Conservation (phyloP, 192 early-diverging fungal genomes). For the Coemansia sp. region DNA sequence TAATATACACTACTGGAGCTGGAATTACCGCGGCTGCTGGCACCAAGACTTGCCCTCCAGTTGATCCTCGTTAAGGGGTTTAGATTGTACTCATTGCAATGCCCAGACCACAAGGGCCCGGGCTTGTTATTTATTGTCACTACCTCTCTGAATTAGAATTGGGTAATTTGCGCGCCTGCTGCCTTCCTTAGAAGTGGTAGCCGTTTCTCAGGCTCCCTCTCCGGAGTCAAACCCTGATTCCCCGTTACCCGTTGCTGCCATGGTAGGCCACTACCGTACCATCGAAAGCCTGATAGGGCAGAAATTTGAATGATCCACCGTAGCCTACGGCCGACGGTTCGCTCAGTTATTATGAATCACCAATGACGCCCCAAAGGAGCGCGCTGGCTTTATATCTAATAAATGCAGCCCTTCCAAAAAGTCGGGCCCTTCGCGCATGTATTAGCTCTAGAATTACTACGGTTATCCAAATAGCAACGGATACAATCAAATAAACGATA, state of each 20-base stretch:
- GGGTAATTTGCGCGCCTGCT: constrained; percentile 61
- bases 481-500: constrained; percentile 82
- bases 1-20: constrained; percentile 61
- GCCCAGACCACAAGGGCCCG: constrained; percentile 37
- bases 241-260: constrained; percentile 77
- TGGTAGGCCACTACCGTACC: constrained; percentile 79
- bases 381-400: constrained; percentile 69
- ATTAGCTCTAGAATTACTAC: constrained; percentile 81
- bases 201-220: constrained; percentile 64
- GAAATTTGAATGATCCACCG: constrained; percentile 83
- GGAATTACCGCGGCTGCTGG: constrained; percentile 58
- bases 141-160: constrained; percentile 60
- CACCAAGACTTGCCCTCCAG: constrained; percentile 59
- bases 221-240: constrained; percentile 62
- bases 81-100: constrained; percentile 56
- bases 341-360: constrained; percentile 77
- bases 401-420: constrained; percentile 70
- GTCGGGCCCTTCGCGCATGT: constrained; percentile 68
- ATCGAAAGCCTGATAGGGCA: constrained; percentile 82
- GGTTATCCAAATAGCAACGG: constrained; percentile 75
- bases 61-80: constrained; percentile 55
- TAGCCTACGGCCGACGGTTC: constrained; percentile 69
- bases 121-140: constrained; percentile 56
- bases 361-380: constrained; percentile 38
- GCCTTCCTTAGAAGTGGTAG: constrained; percentile 64